Evolutionary conservation across 345 rosid genomes (phyloP), one percentile per base, ranked within the genome.

Genomic region (Leavenworthia alabamica): DNA sequence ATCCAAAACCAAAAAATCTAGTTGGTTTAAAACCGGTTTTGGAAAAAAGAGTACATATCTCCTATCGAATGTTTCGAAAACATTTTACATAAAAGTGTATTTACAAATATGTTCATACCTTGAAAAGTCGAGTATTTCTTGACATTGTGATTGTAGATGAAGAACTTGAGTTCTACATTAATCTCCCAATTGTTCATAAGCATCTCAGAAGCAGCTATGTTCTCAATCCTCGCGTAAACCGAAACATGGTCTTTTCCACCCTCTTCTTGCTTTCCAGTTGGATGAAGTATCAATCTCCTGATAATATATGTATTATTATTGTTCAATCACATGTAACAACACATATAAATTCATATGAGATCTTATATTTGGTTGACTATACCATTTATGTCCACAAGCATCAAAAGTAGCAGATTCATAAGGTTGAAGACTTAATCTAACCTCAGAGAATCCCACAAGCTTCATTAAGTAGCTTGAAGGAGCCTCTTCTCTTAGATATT

Each of bases 401-500:
- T 45, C 22, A 6, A 60, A 60, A 4, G 28, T 32, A 13, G 54
- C 32, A 13, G 65, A 60, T 31, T 60, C 65, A 45, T 31, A 60
- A 32, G 31, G 10, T 32, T 60, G 24, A 32, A 19, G 29, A 8
- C 22, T 60, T 13, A 32, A 20, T n/a, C 7, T 45, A 15, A 60
- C 54, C 52, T 44, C 31, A 44, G 65, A 60, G 52, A 44, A 45
- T 19, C 65, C 53, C 5, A 29, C 32, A 9, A 60, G 24, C 29
- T 29, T 60, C 24, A 60, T 7, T 53, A 60, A 44, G 19, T 60
- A 28, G 13, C 64, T 60, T 33, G 65, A 60, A n/a, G 54, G 65
- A 43, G 23, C 53, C 2, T 60, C 10, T 6, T 60, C 65, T 19
- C 54, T 60, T 60, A 60, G 6, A 20, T 20, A 17, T 43, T 32